phyloP scores from a whole-genome alignment of 1,139 yeast genomes.

The Williopsis jadinii region DNA sequence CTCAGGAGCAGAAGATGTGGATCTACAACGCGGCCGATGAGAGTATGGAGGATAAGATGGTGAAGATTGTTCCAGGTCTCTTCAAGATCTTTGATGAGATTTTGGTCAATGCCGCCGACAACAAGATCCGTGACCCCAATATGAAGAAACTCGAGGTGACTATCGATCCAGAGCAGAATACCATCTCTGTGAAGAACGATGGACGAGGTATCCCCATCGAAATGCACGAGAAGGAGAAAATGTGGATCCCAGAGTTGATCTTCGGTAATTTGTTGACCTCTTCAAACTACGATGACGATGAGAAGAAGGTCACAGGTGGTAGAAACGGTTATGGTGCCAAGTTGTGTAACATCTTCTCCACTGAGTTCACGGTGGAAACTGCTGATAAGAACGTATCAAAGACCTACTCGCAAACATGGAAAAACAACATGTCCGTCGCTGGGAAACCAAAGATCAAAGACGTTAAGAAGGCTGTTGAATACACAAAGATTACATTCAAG shows the following conservation, averaged over 20 bases:
- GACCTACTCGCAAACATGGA: conserved; percentile 79
- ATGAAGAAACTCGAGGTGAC: conserved; percentile 83
- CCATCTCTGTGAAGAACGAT: conserved; percentile 80
- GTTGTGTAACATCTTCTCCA: conserved; percentile 86
- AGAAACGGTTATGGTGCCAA: conserved; percentile 99
- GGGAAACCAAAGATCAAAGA: conserved; percentile 66
- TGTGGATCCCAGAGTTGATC: conserved; percentile 92
- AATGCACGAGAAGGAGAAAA: conserved; percentile 84
- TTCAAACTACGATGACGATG: conserved; percentile 91
- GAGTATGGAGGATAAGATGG: conserved; percentile 64
- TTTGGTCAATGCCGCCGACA: conserved; percentile 96
- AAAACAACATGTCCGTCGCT: conserved; percentile 73
- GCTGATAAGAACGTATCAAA: conserved; percentile 65
- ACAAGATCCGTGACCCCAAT: conserved; percentile 87
- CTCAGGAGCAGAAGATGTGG: conserved; percentile 80
- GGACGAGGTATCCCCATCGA: conserved; percentile 96
- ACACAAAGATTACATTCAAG: conserved; percentile 79
- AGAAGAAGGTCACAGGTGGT: conserved; percentile 97
- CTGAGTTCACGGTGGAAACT: conserved; percentile 82
- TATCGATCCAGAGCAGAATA: conserved; percentile 68
- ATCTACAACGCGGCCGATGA: conserved; percentile 63
- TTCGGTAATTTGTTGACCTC: conserved; percentile 95
- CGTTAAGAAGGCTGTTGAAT: conserved; percentile 46
- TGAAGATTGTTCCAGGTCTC: conserved; percentile 87
- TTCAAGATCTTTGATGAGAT: conserved; percentile 97